Base-by-base conservation (phyloP, 805 yeast species). In the Maudiozyma saulgeensis region DNA sequence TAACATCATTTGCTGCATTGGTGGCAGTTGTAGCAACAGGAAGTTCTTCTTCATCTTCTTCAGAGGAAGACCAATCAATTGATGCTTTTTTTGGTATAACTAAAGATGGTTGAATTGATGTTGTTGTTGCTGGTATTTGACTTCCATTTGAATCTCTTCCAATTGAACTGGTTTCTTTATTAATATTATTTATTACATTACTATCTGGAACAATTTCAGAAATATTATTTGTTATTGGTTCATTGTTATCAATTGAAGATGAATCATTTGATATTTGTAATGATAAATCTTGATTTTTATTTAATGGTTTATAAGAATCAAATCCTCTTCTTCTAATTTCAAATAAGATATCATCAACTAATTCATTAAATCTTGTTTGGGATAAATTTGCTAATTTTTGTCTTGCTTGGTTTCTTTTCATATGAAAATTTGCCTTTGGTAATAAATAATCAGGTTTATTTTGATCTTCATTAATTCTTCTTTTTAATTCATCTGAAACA, bases 401-500 rank as follows among this genome's bases (percentile, higher is more conserved):
- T 58, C 99, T 77, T 1, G 99, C 98, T 66, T 89, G 95, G 63
- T 93, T 95, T 61, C 99, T 78, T 63, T 89, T 90, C 41, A 95
- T 90, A 66, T 93, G 99, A 68, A 87, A 88, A 18, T 76, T 74
- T 6, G 78, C 73, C 58, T 80, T 79, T 6, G 96, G 90, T 39
- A 81, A 72, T 47, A 91, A 72, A 59, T 76, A 80, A 48, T 78
- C 80, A 1, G 85, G 81, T 55, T 78, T 79, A 31, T 76, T 73
- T 46, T 77, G 70, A 38, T 77, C 73, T 56, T 81, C 83, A 55
- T 73, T 78, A 41, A 78, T 76, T 54, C 99, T 76, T 61, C 99
- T 78, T 59, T 80, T 80, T 52, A 93, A 71, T 67, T 93, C 99
- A 67, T 93, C 99, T 63, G 81, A 85, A 12, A 93, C 97, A 65